phyloP scores from a whole-genome alignment of 371 early-diverging fungal genomes.

The Mucor racemosus region DNA sequence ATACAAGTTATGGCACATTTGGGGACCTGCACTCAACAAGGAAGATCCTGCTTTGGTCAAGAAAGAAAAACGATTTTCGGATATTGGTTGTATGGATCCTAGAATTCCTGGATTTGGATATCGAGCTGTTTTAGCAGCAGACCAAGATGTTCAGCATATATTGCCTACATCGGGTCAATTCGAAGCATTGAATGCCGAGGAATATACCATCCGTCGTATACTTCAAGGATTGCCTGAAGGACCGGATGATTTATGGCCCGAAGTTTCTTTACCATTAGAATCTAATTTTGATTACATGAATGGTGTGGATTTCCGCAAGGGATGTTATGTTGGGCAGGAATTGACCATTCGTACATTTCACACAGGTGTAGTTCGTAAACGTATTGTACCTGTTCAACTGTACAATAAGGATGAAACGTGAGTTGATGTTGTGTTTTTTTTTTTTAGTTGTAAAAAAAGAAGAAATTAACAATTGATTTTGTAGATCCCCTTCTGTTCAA shows the following conservation, averaged over 20 bases:
- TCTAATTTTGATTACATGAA: conserved; percentile 91
- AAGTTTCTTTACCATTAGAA: conserved; percentile 85
- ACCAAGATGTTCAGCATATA: conserved; percentile 28
- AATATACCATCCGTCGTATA: conserved; percentile 81
- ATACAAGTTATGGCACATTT: conserved; percentile 63
- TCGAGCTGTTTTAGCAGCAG: conserved; percentile 50
- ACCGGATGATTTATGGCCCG: conserved; percentile 74
- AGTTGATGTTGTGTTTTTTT: conserved; percentile 9
- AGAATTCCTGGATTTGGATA: conserved; percentile 66
- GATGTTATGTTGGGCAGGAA: conserved; percentile 98
- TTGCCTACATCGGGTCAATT: conserved; percentile 41
- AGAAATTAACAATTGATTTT: not conserved
- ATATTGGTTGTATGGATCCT: conserved; percentile 62
- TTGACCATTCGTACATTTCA: conserved; percentile 96
- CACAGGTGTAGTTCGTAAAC: conserved; percentile 92
- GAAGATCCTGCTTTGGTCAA: conserved; percentile 44
- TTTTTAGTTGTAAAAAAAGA: too few relatives aligned
- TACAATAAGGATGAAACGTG: conserved; percentile 49
- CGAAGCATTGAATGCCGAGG: conserved; percentile 47
- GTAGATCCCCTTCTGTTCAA: conserved; percentile 44
- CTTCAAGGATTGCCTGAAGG: conserved; percentile 92
- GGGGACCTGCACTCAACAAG: conserved; percentile 53
- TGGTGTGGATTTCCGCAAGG: conserved; percentile 95
- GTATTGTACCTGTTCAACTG: conserved; percentile 85
- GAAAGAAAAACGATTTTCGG: conserved; percentile 44